Evolutionary conservation across 2,329 filamentous ascomycete genomes (phyloP).

Genomic region (Xylariaceae sp.): DNA sequence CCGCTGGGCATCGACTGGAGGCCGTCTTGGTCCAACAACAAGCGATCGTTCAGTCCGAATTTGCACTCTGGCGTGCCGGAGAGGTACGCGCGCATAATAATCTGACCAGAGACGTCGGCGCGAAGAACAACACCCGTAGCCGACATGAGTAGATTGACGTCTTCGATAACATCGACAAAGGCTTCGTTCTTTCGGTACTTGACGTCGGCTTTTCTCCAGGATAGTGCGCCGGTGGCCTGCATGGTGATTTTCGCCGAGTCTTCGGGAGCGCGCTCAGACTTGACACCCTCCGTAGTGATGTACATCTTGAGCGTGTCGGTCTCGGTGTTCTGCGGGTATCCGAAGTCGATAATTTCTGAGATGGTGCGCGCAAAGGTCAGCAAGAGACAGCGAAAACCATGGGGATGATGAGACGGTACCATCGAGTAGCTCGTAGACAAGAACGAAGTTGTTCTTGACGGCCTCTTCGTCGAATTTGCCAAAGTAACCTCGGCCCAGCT

Average conservation of each 20-base stretch:
- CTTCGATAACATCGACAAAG: slow-evolving; percentile 98
- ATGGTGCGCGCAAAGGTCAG: not conserved
- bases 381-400: not conserved
- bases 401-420: slow-evolving; percentile 45
- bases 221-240: slow-evolving; percentile 95
- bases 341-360: slow-evolving; percentile 94
- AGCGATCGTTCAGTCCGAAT: slow-evolving; percentile 92
- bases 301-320: slow-evolving; percentile 99
- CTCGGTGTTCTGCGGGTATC: slow-evolving; percentile 97
- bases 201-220: slow-evolving; percentile 95
- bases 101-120: slow-evolving; percentile 94
- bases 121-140: slow-evolving; percentile 90
- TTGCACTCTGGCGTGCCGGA: slow-evolving; percentile 97
- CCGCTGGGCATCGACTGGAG: slow-evolving; percentile 63
- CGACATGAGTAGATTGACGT: slow-evolving; percentile 99
- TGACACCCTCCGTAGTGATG: slow-evolving; percentile 98
- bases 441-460: slow-evolving; percentile 99
- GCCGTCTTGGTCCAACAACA: slow-evolving; percentile 77
- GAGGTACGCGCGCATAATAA: slow-evolving; percentile 97
- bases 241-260: slow-evolving; percentile 98
- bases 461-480: slow-evolving; percentile 99
- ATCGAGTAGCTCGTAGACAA: slow-evolving; percentile 95
- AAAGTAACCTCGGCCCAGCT: slow-evolving; percentile 91
- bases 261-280: slow-evolving; percentile 77
- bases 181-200: slow-evolving; percentile 99